These are phyloP conservation scores for Fraxinus greggii DNA, from an alignment of 305 asterid genomes.

Conservation along the genomic window DNA sequence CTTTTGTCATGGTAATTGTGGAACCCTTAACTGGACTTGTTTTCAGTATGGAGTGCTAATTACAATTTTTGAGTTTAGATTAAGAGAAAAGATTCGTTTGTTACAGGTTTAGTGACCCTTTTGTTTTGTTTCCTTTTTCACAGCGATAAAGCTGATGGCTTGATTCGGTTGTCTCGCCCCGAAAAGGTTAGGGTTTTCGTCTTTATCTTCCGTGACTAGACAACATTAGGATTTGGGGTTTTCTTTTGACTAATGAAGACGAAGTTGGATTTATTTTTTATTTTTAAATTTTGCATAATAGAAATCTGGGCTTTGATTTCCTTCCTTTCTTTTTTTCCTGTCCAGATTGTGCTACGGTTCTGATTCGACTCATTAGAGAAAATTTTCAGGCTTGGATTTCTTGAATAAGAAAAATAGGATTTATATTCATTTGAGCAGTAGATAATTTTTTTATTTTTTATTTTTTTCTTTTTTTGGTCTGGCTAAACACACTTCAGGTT, in stretches of 20 bases:
- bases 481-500: not conserved
- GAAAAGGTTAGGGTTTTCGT: slow-evolving; percentile 6
- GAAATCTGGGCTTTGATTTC: not conserved
- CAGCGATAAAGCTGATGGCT: slow-evolving; percentile 16
- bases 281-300: not conserved
- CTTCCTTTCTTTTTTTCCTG: not conserved
- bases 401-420: slow-evolving; percentile 18
- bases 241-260: not conserved
- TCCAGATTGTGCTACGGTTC: not conserved
- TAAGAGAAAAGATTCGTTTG: not conserved
- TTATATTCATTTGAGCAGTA: slow-evolving; percentile 16
- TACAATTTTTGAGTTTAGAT: not conserved
- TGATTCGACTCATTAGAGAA: not conserved
- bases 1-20: not conserved
- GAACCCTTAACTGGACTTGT: not conserved
- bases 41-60: not conserved
- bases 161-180: not conserved
- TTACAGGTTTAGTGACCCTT: slow-evolving; percentile 18
- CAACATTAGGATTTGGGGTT: slow-evolving; percentile 12
- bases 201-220: not conserved
- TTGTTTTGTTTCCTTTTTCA: not conserved
- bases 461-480: slow-evolving; percentile 4
- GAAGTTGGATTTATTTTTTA: not conserved
- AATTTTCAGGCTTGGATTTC: not conserved
- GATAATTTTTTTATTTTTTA: too few species aligned